Base-by-base conservation (phyloP, 768 basidiomycete genomes). In the Crucibulum laeve region DNA sequence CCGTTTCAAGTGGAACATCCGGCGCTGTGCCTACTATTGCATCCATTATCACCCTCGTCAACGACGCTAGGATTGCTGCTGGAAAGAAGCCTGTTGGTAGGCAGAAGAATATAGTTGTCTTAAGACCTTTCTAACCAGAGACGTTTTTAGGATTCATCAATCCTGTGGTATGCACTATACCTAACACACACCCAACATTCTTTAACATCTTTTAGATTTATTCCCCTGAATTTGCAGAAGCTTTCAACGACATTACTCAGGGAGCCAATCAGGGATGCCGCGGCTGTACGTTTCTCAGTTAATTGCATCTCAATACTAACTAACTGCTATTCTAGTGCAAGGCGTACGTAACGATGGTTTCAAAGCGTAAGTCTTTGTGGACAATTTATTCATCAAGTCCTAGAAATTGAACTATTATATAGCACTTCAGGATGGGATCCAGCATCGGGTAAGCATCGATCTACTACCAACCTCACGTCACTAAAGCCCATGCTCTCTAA, bases 251-350 rank as follows among this genome's bases (percentile, higher is more conserved):
- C 40, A 67, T 77, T 34, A 66, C 62, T 4, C 63, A 55, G 13
- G 71, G 70, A 13, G 66, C 62, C 1, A 77, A 65, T 50, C 63
- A 66, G 43, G 76, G 76, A 3, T 78, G 73, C 44, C 69, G 67
- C 50, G 72, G 60, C 40, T 53, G 61, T 64, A 47, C 53, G 60
- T 53, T 11, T 10, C 17, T 11, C n/a, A 4, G 15, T 38, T n/a
- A 15, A n/a, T n/a, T 22, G 18, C 5, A n/a, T 21, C n/a, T 24
- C 40, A 3, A 40, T 32, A 21, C 10, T n/a, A 38, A 26, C 19
- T 36, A 17, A 47, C 14, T 35, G 4, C n/a, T n/a, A n/a, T n/a
- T n/a, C n/a, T 36, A 67, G 65, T 64, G 47, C 60, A 62, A 53
- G 64, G 63, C 22, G 59, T 58, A 34, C 52, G 55, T 18, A 53